phyloP scores from a whole-genome alignment of 805 yeast genomes.

The Barnettozyma siamensis region DNA sequence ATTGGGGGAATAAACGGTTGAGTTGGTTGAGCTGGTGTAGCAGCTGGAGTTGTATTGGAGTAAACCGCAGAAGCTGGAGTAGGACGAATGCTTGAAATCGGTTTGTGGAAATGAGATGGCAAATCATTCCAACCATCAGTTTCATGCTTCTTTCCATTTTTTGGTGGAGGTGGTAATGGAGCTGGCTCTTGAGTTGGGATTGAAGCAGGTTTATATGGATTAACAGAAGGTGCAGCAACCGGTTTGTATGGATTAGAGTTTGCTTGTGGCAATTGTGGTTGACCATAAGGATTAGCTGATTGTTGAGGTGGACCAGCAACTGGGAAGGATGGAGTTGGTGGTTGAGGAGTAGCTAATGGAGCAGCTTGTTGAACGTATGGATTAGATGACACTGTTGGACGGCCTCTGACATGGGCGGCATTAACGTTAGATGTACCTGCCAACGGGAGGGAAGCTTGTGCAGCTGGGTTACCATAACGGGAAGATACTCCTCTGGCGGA shows the following conservation, averaged over 20 bases:
- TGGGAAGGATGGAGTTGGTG: conserved; percentile 13
- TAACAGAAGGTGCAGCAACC: conserved; percentile 16
- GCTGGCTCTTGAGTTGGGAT: conserved; percentile 21
- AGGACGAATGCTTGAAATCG: conserved; percentile 31
- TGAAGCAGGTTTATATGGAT: conserved; percentile 24
- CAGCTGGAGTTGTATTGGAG: conserved; percentile 14
- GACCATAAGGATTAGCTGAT: conserved; percentile 5
- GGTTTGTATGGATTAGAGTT: conserved; percentile 19
- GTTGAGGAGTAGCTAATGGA: background rate
- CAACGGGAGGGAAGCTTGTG: conserved; percentile 3
- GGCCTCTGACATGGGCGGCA: conserved; percentile 4
- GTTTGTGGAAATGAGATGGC: conserved; percentile 45
- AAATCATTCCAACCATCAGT: conserved; percentile 72
- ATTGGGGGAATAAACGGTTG: conserved; percentile 17
- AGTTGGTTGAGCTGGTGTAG: conserved; percentile 18
- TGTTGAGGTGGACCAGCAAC: conserved; percentile 6
- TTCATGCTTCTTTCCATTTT: conserved; percentile 32
- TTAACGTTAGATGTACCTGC: background rate
- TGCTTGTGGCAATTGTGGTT: conserved; percentile 5
- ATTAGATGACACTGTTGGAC: conserved; percentile 5
- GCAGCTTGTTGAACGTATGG: conserved; percentile 7
- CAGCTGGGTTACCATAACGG: conserved; percentile 17
- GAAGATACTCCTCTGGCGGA: conserved; percentile 5
- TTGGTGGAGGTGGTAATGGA: conserved; percentile 25
- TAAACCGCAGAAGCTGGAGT: conserved; percentile 38